phyloP scores from a whole-genome alignment of 352 stramenopile genomes.

The Bremia lactucae region DNA sequence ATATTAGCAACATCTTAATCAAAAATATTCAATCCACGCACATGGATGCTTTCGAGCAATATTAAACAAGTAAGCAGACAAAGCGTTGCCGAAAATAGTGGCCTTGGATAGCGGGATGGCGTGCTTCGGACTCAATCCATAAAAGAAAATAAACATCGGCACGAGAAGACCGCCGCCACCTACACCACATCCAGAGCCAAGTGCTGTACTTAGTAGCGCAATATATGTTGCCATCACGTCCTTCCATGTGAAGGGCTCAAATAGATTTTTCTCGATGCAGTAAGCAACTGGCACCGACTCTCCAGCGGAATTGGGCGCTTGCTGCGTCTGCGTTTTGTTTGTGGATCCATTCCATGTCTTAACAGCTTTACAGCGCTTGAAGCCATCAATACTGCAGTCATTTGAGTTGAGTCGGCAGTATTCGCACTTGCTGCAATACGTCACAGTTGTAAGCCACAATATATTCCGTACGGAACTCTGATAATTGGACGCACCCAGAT shows the following conservation, averaged over 20 bases:
- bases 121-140: conserved; percentile 89
- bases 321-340: conserved; percentile 22
- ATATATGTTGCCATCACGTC: conserved; percentile 61
- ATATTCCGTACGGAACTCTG: conserved; percentile 1
- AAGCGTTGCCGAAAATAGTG: conserved; percentile 93
- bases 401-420: conserved; percentile 42
- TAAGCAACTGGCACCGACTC: conserved; percentile 33
- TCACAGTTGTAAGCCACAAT: conserved; percentile 1
- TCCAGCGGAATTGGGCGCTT: conserved; percentile 22
- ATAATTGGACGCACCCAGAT: conserved; percentile 22
- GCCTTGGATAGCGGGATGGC: conserved; percentile 95
- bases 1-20: not conserved
- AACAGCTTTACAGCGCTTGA: conserved; percentile 50
- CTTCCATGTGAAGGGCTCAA: conserved; percentile 56
- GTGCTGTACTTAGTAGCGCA: conserved; percentile 72
- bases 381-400: conserved; percentile 54
- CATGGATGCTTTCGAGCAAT: conserved; percentile 86
- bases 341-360: conserved; percentile 23
- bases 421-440: conserved; percentile 40
- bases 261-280: conserved; percentile 79
- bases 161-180: conserved; percentile 94
- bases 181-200: conserved; percentile 87
- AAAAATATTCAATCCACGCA: conserved; percentile 15
- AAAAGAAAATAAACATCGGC: conserved; percentile 94
- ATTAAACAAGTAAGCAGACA: conserved; percentile 94